Base-by-base conservation (phyloP, 345 rosid species). In the Kernera saxatilis region DNA sequence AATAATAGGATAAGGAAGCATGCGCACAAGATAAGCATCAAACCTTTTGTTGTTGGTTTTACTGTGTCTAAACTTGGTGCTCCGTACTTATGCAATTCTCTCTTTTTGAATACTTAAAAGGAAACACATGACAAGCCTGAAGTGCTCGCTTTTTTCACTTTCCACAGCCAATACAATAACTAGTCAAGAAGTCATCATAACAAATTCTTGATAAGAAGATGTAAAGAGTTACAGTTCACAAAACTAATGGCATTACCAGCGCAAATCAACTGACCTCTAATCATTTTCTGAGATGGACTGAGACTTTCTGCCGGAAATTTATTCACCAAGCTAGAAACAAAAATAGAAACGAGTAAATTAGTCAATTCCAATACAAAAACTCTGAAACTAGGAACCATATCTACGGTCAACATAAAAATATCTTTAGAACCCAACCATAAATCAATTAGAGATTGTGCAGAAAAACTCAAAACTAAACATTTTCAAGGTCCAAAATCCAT, bases 61-160 rank as follows among this genome's bases (percentile, higher is more conserved):
- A 53, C 54, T 72, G 64, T 72, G 44, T 33, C 29, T 62, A 29
- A 39, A 72, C 30, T 64, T 44, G 43, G 64, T 72, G 64, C 70
- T 63, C 64, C 63, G 48, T 72, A 53, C 70, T 41, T 14, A 21
- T 37, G 52, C 68, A 60, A 43, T 60, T 40, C 10, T 8, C 32
- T 52, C 29, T 33, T 71, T 51, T 51, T 30, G 14, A 40, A 18
- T n/a, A 30, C 36, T 53, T 22, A 60, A 50, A 27, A 30, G 37
- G 45, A 41, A 71, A 39, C 60, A 52, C 22, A 72, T 62, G 55
- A 62, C 14, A 60, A 71, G 35, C 45, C 53, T 35, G 8, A 72
- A 63, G 46, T 72, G 37, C 39, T 58, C 6, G 7, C 53, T 30
- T 44, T 43, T 43, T 35, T 58, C 53, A 37, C 51, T 57, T 60